These are phyloP conservation scores for Chalaropsis thielavioides DNA, from an alignment of 2,329 filamentous ascomycete genomes.

Conservation along the genomic window DNA sequence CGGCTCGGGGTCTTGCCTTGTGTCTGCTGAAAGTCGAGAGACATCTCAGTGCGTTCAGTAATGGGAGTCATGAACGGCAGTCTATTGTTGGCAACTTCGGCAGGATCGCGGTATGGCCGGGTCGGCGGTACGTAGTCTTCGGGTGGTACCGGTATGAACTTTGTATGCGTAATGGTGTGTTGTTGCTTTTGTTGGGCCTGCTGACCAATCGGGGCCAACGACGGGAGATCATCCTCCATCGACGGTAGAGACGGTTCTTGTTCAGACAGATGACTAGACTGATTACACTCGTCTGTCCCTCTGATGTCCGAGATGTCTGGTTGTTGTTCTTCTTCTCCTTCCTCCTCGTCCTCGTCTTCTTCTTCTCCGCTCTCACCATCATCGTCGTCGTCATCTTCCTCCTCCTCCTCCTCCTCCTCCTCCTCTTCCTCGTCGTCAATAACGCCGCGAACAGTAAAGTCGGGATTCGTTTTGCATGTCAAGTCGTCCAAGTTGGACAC, in stretches of 20 bases:
- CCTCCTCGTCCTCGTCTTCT: slow-evolving; percentile 4
- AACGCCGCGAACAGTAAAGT: slow-evolving; percentile 25
- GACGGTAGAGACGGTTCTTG: slow-evolving; percentile 6
- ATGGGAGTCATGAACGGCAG: slow-evolving; percentile 98
- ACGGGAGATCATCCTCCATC: neutral
- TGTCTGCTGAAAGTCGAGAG: slow-evolving; percentile 49
- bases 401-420: slow-evolving; percentile 21
- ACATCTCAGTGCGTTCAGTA: slow-evolving; percentile 85
- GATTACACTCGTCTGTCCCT: slow-evolving; percentile 25
- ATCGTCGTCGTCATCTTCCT: slow-evolving; percentile 20
- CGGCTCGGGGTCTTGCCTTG: slow-evolving; percentile 65
- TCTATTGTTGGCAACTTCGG: slow-evolving; percentile 70
- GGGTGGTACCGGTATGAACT: slow-evolving; percentile 67
- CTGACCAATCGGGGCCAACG: neutral
- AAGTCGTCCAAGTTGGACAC: slow-evolving; percentile 29
- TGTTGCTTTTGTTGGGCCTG: slow-evolving; percentile 21
- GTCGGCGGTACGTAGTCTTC: slow-evolving; percentile 74
- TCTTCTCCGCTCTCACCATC: slow-evolving; percentile 5
- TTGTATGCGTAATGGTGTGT: slow-evolving; percentile 40
- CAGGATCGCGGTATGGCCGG: slow-evolving; percentile 67
- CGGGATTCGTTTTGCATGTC: slow-evolving; percentile 30
- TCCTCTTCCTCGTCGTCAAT: slow-evolving; percentile 25
- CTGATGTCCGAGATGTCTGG: slow-evolving; percentile 26
- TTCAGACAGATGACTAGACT: slow-evolving; percentile 18
- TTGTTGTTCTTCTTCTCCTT: slow-evolving; percentile 17